These are phyloP conservation scores for Hypomontagnella submonticulosa DNA, from an alignment of 495 filamentous ascomycete species.

Conservation along the genomic window DNA sequence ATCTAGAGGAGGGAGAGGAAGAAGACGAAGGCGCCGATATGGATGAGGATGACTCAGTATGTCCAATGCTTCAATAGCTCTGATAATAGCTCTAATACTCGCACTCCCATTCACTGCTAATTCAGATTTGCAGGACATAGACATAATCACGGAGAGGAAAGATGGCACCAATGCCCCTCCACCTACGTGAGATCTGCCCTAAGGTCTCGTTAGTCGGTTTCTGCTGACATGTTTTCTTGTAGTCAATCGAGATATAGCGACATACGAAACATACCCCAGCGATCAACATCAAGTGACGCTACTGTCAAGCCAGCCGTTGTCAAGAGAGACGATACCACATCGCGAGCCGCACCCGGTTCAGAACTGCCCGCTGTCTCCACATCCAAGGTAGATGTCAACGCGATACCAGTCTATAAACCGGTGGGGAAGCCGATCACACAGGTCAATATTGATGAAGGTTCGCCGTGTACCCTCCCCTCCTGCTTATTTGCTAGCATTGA, in stretches of 20 bases:
- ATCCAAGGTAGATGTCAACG: conserved; percentile 85
- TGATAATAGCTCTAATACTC: conserved; percentile 32
- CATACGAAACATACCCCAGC: conserved; percentile 74
- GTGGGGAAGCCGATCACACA: conserved; percentile 84
- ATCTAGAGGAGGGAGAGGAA: conserved; percentile 68
- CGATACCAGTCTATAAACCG: conserved; percentile 78
- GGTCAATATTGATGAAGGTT: conserved; percentile 80
- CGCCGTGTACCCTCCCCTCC: conserved; percentile 15
- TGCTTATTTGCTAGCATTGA: conserved; percentile 24
- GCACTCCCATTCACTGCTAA: background rate
- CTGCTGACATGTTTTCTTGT: conserved; percentile 27
- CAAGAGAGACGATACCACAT: conserved; percentile 56
- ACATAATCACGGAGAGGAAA: conserved; percentile 91
- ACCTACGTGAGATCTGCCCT: conserved; percentile 62
- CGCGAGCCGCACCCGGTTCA: conserved; percentile 43
- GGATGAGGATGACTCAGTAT: conserved; percentile 71
- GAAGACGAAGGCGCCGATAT: conserved; percentile 79
- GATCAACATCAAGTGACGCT: conserved; percentile 65
- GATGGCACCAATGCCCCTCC: conserved; percentile 79
- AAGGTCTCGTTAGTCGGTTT: background rate
- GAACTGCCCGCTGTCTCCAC: conserved; percentile 68
- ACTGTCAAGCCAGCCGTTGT: conserved; percentile 52
- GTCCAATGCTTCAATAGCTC: conserved; percentile 16
- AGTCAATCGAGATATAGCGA: conserved; percentile 67
- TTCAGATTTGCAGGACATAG: conserved; percentile 74